These are phyloP conservation scores for Xylaria scruposa DNA, from an alignment of 495 filamentous ascomycete genomes.

Conservation along the genomic window DNA sequence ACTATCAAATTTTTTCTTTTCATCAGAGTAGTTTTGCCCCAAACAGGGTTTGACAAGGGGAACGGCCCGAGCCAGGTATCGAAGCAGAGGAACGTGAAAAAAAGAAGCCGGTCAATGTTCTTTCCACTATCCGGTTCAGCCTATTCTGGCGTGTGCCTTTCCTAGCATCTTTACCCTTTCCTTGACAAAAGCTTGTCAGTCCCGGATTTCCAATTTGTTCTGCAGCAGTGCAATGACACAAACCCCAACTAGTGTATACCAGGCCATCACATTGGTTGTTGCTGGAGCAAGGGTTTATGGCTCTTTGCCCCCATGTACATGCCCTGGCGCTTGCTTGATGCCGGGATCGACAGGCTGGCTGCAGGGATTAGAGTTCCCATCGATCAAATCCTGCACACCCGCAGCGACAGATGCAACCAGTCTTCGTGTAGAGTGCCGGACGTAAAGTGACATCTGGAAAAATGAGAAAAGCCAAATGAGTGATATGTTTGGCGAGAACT, in stretches of 20 bases:
- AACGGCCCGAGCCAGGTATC: conserved; percentile 15
- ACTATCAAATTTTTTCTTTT: conserved; percentile 11
- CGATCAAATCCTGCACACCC: conserved; percentile 29
- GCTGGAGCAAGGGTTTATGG: conserved; percentile 30
- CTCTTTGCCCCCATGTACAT: conserved; percentile 35
- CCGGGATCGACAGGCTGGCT: conserved; percentile 39
- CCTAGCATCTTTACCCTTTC: conserved; percentile 22
- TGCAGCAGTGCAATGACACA: conserved; percentile 18
- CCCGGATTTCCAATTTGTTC: conserved; percentile 21
- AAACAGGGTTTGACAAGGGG: conserved; percentile 6
- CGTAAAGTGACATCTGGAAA: conserved; percentile 36
- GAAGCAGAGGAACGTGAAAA: not conserved
- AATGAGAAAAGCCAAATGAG: conserved; percentile 31
- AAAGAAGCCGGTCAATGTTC: conserved; percentile 13
- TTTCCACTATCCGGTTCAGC: conserved; percentile 24
- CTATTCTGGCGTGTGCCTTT: conserved; percentile 16
- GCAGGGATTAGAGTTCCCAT: conserved; percentile 31
- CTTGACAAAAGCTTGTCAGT: conserved; percentile 18
- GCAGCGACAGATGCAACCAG: conserved; percentile 21
- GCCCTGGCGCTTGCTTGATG: conserved; percentile 35
- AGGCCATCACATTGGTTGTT: conserved; percentile 31
- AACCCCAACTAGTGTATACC: conserved; percentile 18
- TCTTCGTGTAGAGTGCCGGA: conserved; percentile 21
- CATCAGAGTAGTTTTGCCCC: not conserved
- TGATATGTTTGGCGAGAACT: conserved; percentile 11